Evolutionary conservation across 2,329 filamentous ascomycete genomes (phyloP).

Genomic region (Orbilia brochopaga): DNA sequence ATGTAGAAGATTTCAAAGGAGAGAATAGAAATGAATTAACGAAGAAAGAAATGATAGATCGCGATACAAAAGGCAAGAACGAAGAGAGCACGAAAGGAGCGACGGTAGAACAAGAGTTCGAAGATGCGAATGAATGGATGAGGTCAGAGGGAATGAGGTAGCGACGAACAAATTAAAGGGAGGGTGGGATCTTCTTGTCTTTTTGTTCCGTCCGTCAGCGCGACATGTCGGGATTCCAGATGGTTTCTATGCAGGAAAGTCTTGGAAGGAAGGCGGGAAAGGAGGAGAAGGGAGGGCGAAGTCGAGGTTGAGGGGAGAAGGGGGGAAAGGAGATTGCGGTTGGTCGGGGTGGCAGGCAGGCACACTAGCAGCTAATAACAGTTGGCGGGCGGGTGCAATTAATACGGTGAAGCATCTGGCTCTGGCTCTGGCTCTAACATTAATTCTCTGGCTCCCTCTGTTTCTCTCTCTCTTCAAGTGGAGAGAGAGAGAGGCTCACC

Average conservation of each 20-base stretch:
- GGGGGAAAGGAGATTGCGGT: constrained; percentile 21
- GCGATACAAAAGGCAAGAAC: constrained; percentile 7
- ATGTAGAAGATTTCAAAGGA: constrained; percentile 8
- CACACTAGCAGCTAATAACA: background rate
- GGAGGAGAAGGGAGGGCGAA: constrained; percentile 15
- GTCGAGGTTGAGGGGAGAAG: constrained; percentile 17
- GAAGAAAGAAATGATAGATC: background rate
- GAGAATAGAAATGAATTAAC: constrained; percentile 7
- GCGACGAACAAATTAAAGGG: constrained; percentile 19
- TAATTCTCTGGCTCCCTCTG: background rate
- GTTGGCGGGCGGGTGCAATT: constrained; percentile 3
- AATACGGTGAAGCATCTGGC: background rate
- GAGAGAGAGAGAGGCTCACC: background rate
- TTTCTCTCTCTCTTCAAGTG: background rate
- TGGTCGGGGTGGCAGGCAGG: background rate
- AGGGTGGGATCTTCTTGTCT: constrained; percentile 44
- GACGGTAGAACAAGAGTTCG: constrained; percentile 21
- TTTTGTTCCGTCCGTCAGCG: constrained; percentile 33
- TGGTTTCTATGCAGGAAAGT: constrained; percentile 20
- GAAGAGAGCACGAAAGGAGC: constrained; percentile 29
- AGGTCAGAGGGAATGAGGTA: constrained; percentile 1
- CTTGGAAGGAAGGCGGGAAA: constrained; percentile 28
- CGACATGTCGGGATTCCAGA: constrained; percentile 51
- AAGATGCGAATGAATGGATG: constrained; percentile 19
- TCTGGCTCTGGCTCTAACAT: background rate